Conservation (phyloP, 2,329 filamentous ascomycete species). For the Colletotrichum kahawae region DNA sequence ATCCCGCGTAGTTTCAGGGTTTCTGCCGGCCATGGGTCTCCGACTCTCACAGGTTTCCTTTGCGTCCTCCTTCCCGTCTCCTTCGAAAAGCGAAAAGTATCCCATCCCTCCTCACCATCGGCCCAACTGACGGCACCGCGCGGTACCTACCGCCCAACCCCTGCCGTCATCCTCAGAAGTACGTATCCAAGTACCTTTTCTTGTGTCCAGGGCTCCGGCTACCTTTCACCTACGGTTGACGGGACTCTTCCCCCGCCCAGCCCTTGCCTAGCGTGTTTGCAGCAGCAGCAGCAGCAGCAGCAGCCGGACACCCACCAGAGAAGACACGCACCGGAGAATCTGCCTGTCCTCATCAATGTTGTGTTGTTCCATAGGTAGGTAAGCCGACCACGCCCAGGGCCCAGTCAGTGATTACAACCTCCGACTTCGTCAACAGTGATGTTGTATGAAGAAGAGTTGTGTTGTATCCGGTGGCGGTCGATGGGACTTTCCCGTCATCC, state of each 20-base stretch:
- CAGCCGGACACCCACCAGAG: neutral
- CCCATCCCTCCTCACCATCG: neutral
- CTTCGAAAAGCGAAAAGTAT: neutral
- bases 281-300: neutral
- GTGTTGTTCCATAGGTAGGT: neutral
- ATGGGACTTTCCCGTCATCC: neutral
- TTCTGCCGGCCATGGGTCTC: slow-evolving; percentile 4
- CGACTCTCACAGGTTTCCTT: neutral
- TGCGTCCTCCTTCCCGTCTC: neutral
- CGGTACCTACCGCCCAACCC: neutral
- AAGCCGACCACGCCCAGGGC: neutral
- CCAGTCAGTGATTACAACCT: neutral
- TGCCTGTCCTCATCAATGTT: neutral
- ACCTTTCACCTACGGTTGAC: neutral
- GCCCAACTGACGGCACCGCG: neutral
- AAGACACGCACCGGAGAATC: neutral
- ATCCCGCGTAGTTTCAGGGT: slow-evolving; percentile 9
- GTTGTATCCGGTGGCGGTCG: neutral
- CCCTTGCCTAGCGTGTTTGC: neutral
- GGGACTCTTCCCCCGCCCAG: slow-evolving; percentile 7
- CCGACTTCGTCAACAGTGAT: neutral
- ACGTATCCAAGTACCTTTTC: neutral
- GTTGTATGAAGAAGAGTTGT: neutral
- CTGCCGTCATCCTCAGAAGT: neutral
- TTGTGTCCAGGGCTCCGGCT: neutral